phyloP scores from a whole-genome alignment of 371 early-diverging fungal species.

The Umbelopsis sp. region DNA sequence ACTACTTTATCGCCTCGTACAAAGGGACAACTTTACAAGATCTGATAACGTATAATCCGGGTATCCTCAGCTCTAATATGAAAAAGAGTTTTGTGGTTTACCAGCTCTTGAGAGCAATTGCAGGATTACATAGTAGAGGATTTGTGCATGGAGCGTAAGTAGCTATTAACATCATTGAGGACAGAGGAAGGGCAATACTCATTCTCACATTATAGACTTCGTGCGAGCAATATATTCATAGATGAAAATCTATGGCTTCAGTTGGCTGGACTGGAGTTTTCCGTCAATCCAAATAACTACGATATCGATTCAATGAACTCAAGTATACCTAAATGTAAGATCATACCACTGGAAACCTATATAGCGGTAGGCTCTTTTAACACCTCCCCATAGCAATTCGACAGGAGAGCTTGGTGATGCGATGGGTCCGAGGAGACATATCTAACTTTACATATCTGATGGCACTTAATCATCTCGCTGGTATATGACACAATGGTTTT shows the following conservation, averaged over 20 bases:
- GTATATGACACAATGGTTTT: constrained; percentile 30
- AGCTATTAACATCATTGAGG: too few species aligned
- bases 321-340: not conserved
- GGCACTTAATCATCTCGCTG: constrained; percentile 79
- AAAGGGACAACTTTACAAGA: constrained; percentile 65
- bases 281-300: constrained; percentile 19
- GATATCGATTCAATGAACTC: not conserved
- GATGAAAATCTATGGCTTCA: constrained; percentile 71
- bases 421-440: constrained; percentile 77
- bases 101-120: constrained; percentile 56
- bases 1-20: constrained; percentile 62
- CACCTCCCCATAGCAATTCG: constrained; percentile 41
- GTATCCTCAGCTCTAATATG: constrained; percentile 61
- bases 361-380: not conserved
- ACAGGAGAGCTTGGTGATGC: constrained; percentile 61
- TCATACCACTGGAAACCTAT: not conserved
- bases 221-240: constrained; percentile 64
- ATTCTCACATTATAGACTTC: constrained; percentile 30
- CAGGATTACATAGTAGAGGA: constrained; percentile 59
- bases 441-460: constrained; percentile 86
- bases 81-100: constrained; percentile 66
- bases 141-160: constrained; percentile 60
- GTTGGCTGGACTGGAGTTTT: constrained; percentile 62
- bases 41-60: constrained; percentile 65
- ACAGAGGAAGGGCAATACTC: not conserved